phyloP scores from a whole-genome alignment of 495 filamentous ascomycete genomes.

The Neurospora sp. region DNA sequence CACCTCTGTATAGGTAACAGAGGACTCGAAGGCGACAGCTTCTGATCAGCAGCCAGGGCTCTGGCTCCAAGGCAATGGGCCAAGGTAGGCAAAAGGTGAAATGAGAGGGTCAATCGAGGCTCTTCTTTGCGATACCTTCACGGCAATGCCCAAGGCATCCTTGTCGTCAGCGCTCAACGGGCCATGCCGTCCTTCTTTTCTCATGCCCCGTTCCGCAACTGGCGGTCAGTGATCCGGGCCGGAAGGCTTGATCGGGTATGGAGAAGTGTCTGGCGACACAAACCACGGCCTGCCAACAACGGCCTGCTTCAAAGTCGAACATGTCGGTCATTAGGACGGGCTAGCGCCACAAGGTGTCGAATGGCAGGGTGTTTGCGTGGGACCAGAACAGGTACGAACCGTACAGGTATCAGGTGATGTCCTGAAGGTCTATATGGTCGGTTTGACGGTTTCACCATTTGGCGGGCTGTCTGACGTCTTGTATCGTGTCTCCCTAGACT shows the following conservation, averaged over 20 bases:
- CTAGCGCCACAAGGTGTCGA: constrained; percentile 1
- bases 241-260: constrained; percentile 9
- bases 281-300: constrained; percentile 5
- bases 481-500: neutral
- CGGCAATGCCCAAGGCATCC: neutral
- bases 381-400: neutral
- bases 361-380: constrained; percentile 2
- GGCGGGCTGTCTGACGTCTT: neutral
- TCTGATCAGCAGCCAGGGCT: neutral
- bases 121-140: constrained; percentile 3
- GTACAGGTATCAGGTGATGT: constrained; percentile 10
- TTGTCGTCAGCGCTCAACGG: neutral
- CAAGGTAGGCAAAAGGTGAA: neutral
- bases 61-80: neutral
- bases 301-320: constrained; percentile 16
- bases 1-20: neutral
- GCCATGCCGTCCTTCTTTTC: constrained; percentile 2
- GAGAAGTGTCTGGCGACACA: constrained; percentile 1
- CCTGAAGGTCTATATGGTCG: neutral
- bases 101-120: constrained; percentile 7
- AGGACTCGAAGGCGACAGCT: neutral
- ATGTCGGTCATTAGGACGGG: constrained; percentile 14
- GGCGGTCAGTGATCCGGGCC: constrained; percentile 9
- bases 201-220: constrained; percentile 2
- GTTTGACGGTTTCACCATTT: neutral